Evolutionary conservation across 495 filamentous ascomycete genomes (phyloP), one percentile per base, ranked within the genome.

Genomic region (Margaritispora aquatica): DNA sequence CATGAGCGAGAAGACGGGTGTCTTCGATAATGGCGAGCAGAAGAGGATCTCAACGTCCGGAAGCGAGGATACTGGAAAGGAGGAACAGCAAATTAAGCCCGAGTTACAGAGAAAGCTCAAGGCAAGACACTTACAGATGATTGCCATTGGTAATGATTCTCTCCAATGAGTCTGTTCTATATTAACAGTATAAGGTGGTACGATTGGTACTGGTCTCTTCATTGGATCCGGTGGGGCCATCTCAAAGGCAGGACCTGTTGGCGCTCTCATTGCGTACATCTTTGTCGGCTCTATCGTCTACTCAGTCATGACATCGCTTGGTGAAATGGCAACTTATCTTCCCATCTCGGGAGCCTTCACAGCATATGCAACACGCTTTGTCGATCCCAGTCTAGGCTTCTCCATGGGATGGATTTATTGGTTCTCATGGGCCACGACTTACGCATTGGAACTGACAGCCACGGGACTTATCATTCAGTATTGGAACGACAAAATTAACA

Each of bases 71-170:
- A 52, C 26, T 38, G 65, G 62, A 56, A 65, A 68, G 34, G 9
- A 46, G 17, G 61, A 41, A 17, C 29, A 29, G 9, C 11, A 46
- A 5, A 15, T n/a, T 2, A 11, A 15, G 46, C 54, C 60, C 1
- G 50, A 63, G 17, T 50, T 68, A n/a, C 49, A 85, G 55, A 82
- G 84, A 46, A 80, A 79, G 17, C 72, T 90, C 52, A 81, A 84
- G 63, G 78, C 84, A 11, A 77, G 85, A 36, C 87, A 89, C 61
- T 79, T 90, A 60, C 84, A 84, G 63, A 84, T 91, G 83, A 92
- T 95, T 79, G 90, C 90, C 5, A 91, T 96, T 38, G 88, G 88
- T 58, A 89, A 87, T 10, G 87, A 90, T 61, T 86, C 86, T 56
- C 15, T 49, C 8, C 21, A 2, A 34, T 50, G 3, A 11, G 48